phyloP scores from a whole-genome alignment of 2,329 filamentous ascomycete species.

The Cytospora piceae region DNA sequence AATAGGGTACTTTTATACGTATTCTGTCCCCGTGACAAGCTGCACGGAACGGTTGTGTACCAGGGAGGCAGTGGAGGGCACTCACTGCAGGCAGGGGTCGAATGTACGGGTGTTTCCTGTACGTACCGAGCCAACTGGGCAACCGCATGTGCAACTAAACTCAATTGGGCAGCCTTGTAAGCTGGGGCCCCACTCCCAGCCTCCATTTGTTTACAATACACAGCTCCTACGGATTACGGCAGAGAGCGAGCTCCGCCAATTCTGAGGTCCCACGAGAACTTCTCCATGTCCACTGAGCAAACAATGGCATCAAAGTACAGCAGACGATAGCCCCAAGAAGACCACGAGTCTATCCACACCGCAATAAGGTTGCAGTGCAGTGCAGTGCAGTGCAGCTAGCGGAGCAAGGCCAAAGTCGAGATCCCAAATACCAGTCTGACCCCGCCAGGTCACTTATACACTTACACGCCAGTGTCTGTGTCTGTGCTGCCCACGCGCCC shows the following conservation, averaged over 20 bases:
- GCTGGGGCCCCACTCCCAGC: constrained; percentile 1
- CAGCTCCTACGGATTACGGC: neutral
- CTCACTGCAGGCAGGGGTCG: neutral
- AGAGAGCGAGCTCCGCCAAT: neutral
- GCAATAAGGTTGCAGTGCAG: neutral
- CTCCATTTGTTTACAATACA: neutral
- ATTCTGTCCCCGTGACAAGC: neutral
- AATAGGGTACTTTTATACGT: neutral
- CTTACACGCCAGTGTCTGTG: too few relatives aligned
- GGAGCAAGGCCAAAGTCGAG: neutral
- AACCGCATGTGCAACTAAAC: neutral
- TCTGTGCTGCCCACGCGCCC: too few relatives aligned
- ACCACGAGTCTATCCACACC: neutral
- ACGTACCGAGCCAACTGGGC: too few relatives aligned
- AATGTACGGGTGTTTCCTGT: too few relatives aligned
- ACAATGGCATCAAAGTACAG: neutral
- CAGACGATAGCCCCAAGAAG: neutral
- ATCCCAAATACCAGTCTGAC: neutral
- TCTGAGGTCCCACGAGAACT: neutral
- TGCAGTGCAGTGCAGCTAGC: neutral
- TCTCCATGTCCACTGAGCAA: neutral
- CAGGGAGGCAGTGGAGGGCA: neutral
- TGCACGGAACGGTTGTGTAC: neutral
- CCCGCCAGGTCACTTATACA: constrained; percentile 6
- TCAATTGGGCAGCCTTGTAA: neutral